These are phyloP conservation scores for Astraeus odoratus DNA, from an alignment of 768 basidiomycete genomes.

Conservation along the genomic window DNA sequence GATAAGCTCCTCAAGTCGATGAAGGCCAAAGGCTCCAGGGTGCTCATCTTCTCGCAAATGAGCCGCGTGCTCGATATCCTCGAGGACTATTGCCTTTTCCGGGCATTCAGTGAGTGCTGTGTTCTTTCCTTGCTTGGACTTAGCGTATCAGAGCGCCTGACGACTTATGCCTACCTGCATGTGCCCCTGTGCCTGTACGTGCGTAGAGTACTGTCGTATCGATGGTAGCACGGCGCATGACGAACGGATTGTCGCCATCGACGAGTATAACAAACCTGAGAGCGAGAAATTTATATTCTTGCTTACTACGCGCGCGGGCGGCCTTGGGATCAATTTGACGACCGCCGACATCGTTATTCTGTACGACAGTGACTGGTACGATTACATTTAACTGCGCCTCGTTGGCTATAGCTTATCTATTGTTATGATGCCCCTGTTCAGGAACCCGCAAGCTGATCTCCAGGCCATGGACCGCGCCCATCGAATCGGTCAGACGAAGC, in stretches of 20 bases:
- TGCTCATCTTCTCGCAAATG: constrained; percentile 99
- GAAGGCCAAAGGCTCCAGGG: constrained; percentile 90
- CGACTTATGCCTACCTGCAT: too few species aligned
- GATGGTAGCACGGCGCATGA: constrained; percentile 96
- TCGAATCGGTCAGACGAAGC: constrained; percentile 95
- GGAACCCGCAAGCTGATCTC: constrained; percentile 98
- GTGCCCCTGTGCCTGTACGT: too few species aligned
- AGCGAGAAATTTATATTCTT: constrained; percentile 97
- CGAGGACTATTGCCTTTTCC: constrained; percentile 94
- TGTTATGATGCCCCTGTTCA: constrained; percentile 21
- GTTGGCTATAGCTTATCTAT: background rate
- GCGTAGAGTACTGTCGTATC: constrained; percentile 88
- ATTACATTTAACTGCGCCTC: too few species aligned
- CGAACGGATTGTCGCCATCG: constrained; percentile 90
- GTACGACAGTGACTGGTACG: constrained; percentile 93
- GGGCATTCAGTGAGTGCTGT: constrained; percentile 64
- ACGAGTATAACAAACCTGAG: constrained; percentile 93
- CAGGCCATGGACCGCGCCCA: constrained; percentile 99
- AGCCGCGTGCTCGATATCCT: constrained; percentile 96
- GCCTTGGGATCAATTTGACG: constrained; percentile 94
- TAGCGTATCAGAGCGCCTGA: constrained; percentile 3
- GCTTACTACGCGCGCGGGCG: constrained; percentile 93
- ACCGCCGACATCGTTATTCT: constrained; percentile 92
- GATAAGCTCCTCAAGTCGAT: constrained; percentile 85
- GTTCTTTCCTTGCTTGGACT: background rate